Evolutionary conservation across 345 rosid genomes (phyloP).

Genomic region (Viola odorata): DNA sequence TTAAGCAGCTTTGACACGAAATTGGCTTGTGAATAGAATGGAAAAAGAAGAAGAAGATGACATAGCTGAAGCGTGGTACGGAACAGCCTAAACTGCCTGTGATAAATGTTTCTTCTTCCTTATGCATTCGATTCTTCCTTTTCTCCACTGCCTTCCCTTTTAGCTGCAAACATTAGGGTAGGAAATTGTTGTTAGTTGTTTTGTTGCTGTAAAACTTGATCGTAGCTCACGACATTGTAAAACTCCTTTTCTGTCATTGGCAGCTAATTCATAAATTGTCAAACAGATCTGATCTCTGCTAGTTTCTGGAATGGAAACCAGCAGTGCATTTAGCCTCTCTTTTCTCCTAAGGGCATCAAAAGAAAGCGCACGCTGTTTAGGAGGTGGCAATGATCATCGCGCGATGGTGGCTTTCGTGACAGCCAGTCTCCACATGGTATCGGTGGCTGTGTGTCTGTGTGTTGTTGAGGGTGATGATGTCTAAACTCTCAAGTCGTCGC

Average conservation of each 20-base stretch:
- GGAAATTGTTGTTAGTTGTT: not conserved
- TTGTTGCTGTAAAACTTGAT: not conserved
- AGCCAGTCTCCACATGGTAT: too few species aligned
- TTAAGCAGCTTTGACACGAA: constrained; percentile 8
- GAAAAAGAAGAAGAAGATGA: not conserved
- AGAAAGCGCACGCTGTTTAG: too few species aligned
- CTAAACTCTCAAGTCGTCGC: too few species aligned
- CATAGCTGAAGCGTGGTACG: not conserved
- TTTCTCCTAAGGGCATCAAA: too few species aligned
- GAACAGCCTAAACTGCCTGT: not conserved
- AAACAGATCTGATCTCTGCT: not conserved
- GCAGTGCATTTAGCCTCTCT: too few species aligned
- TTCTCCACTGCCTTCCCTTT: not conserved
- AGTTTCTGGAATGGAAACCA: too few species aligned
- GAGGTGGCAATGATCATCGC: too few species aligned
- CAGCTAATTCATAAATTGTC: not conserved
- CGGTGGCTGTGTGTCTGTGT: too few species aligned
- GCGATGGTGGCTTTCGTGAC: too few species aligned
- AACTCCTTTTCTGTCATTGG: not conserved
- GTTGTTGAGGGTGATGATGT: too few species aligned
- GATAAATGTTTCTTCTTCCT: not conserved
- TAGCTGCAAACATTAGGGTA: not conserved
- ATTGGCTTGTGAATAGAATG: constrained; percentile 13
- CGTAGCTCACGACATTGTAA: not conserved
- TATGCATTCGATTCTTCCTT: not conserved